A percentile compares a stretch with the other conserved stretches of the same genome.
These are phyloP conservation scores for Mycena rosella DNA, from an alignment of 768 basidiomycete species.

Conservation along the genomic window DNA sequence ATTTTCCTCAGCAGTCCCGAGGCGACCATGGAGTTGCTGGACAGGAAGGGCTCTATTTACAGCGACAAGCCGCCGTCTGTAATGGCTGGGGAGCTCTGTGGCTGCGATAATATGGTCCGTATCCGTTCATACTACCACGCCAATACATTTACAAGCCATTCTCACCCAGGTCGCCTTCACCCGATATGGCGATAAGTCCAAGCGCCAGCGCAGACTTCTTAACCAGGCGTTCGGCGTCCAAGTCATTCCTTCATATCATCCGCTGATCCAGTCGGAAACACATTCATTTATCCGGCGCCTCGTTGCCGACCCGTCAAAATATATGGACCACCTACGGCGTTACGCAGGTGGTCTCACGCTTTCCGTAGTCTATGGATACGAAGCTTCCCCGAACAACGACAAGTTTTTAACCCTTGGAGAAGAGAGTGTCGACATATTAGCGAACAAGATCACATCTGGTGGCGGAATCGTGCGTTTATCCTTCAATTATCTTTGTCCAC, in stretches of 20 bases:
- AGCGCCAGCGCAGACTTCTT: constrained; percentile 27
- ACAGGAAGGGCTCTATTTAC: background rate
- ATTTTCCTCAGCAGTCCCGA: background rate
- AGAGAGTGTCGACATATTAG: constrained; percentile 56
- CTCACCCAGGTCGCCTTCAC: constrained; percentile 22
- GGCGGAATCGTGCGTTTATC: no score
- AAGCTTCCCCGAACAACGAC: constrained; percentile 52
- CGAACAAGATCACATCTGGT: constrained; percentile 56
- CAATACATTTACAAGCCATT: no score
- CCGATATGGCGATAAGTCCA: constrained; percentile 23
- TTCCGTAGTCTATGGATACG: constrained; percentile 74
- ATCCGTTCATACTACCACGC: no score
- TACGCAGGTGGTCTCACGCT: constrained; percentile 64
- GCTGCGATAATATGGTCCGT: no score
- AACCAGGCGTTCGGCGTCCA: constrained; percentile 24
- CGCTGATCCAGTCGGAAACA: constrained; percentile 27
- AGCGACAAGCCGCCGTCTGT: background rate
- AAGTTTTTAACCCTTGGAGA: constrained; percentile 56
- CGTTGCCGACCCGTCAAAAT: constrained; percentile 4
- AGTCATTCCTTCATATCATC: constrained; percentile 23
- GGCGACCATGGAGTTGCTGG: background rate
- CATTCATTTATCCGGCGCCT: constrained; percentile 19
- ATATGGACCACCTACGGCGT: constrained; percentile 28
- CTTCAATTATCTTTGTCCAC: no score
- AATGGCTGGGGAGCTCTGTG: background rate